phyloP scores from a whole-genome alignment of 1,284 basidiomycete species.

The Leccinum angustisporum region DNA sequence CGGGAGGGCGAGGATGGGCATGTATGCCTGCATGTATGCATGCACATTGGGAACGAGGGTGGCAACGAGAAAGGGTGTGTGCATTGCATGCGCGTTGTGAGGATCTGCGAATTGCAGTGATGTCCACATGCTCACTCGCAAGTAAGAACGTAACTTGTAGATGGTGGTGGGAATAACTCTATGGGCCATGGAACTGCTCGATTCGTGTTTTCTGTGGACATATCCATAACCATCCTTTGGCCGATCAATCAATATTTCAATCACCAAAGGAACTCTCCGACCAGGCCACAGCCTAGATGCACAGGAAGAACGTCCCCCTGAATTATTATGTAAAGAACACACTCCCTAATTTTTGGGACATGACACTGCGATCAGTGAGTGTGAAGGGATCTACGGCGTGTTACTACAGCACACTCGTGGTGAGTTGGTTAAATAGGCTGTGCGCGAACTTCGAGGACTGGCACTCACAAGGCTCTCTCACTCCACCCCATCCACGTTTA shows the following conservation, averaged over 20 bases:
- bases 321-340: not conserved
- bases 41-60: not conserved
- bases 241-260: no score
- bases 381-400: not conserved
- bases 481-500: not conserved
- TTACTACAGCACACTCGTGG: not conserved
- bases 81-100: not conserved
- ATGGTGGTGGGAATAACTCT: not conserved
- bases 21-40: not conserved
- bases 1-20: not conserved
- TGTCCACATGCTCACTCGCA: not conserved
- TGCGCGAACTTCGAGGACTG: not conserved
- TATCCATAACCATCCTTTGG: not conserved
- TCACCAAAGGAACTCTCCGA: not conserved
- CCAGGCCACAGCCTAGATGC: not conserved
- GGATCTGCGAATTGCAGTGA: not conserved
- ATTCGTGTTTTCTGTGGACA: not conserved
- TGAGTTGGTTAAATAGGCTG: not conserved
- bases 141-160: no score
- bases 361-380: not conserved
- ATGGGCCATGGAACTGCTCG: not conserved
- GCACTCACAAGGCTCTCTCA: not conserved
- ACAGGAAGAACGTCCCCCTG: not conserved
- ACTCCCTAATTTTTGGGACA: not conserved
- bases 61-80: not conserved